Base-by-base conservation (phyloP, 208 protist genomes). In the Acanthamoeba royreba region DNA sequence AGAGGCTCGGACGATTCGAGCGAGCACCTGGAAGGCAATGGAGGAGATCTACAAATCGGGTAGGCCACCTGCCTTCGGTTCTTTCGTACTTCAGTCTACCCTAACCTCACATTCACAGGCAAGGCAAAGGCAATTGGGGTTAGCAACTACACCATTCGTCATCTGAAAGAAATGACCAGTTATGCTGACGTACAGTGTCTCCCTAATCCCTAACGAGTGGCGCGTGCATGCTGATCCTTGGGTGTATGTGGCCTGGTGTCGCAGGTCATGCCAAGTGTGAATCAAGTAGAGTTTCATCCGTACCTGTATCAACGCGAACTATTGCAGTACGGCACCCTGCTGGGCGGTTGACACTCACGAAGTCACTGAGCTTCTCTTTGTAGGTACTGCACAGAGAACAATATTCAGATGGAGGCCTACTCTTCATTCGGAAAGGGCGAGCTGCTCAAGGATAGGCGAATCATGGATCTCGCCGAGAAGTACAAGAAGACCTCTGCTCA, bases 401-500 rank as follows among this genome's bases (percentile, higher is more conserved):
- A 88, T 22, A 88, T 88, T 7, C 45, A 88, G 47, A 63, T 88
- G 81, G 81, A 66, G 45, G 81, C 81, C 81, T 88, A 88, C 22
- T 88, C 81, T 11, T 63, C 81, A 47, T 63, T 88, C 19, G 81
- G 69, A 17, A 81, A 81, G 81, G 49, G 81, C 42, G 81, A 88
- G 22, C 81, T 53, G 28, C 35, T 88, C 46, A 63, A 61, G 81
- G 46, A 63, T 9, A 55, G 9, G 81, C 81, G 81, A 28, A 53
- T 93, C n/a, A 53, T 95, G 7, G 53, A 89, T 0, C 35, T 93
- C n/a, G 92, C 58, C 31, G 53, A 43, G 25, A 55, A 47, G 33
- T 46, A 43, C 35, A 61, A 38, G n/a, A 61, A 47, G 9, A 94
- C 94, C 22, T 43, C 83, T 0, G 94, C 94, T 22, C 91, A 94